These are phyloP conservation scores for Colletotrichum sp. DNA, from an alignment of 2,329 filamentous ascomycete genomes.

Conservation along the genomic window DNA sequence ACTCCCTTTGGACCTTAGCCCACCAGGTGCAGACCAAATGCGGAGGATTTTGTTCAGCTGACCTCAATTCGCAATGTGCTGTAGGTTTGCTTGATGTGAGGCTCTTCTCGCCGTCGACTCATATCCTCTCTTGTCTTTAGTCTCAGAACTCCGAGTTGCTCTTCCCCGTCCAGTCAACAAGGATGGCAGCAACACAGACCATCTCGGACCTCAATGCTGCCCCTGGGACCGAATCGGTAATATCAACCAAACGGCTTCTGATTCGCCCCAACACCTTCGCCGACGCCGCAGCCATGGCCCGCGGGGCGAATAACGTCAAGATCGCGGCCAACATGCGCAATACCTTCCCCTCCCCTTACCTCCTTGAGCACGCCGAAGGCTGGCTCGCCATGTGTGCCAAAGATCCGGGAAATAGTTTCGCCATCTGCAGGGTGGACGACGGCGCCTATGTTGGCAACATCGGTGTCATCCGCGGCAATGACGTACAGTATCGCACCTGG, in stretches of 20 bases:
- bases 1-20: not conserved
- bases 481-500: constrained; percentile 46
- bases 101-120: not conserved
- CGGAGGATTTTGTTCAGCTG: not conserved
- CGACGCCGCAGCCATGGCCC: constrained; percentile 16
- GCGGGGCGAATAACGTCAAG: constrained; percentile 10
- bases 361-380: constrained; percentile 29
- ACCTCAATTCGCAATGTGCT: not conserved
- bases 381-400: constrained; percentile 27
- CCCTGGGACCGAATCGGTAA: not conserved
- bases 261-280: constrained; percentile 4
- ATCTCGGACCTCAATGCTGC: not conserved
- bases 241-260: not conserved
- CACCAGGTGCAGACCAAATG: not conserved
- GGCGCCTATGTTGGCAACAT: constrained; percentile 44
- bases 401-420: constrained; percentile 33
- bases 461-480: constrained; percentile 38
- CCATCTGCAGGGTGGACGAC: constrained; percentile 36
- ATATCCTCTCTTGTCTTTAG: not conserved
- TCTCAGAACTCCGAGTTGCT: not conserved
- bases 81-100: not conserved
- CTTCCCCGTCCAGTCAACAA: not conserved
- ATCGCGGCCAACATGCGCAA: constrained; percentile 15
- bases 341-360: constrained; percentile 27
- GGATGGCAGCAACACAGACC: not conserved